A percentile compares a stretch with the other conserved stretches of the same genome.
phyloP scores from a whole-genome alignment of 352 stramenopile species.

The Phytophthora rubi region DNA sequence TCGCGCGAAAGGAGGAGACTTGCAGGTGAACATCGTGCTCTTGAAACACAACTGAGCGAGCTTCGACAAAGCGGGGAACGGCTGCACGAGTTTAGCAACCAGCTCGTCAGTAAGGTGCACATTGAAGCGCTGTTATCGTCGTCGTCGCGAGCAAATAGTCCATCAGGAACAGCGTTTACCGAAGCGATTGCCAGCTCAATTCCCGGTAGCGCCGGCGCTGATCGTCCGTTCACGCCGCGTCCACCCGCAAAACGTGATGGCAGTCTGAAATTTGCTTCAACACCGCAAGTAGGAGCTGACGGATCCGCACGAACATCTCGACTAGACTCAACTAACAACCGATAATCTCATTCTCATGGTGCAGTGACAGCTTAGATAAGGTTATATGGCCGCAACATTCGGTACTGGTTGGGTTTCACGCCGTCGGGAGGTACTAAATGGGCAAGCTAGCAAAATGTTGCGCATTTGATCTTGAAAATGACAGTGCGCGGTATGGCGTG shows the following conservation, averaged over 20 bases:
- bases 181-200: neutral
- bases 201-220: slow-evolving; percentile 14
- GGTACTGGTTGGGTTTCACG: neutral
- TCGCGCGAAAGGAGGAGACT: slow-evolving; percentile 40
- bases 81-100: slow-evolving; percentile 72
- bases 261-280: slow-evolving; percentile 9
- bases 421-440: slow-evolving; percentile 10
- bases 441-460: slow-evolving; percentile 24
- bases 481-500: neutral
- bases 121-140: slow-evolving; percentile 43
- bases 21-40: slow-evolving; percentile 38
- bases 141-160: neutral
- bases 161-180: neutral
- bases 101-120: slow-evolving; percentile 62
- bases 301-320: slow-evolving; percentile 6
- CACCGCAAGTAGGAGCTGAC: neutral
- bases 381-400: slow-evolving; percentile 21
- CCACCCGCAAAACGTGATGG: slow-evolving; percentile 18
- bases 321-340: neutral
- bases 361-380: slow-evolving; percentile 39
- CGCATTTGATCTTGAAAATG: slow-evolving; percentile 1
- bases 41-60: slow-evolving; percentile 51
- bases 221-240: slow-evolving; percentile 23
- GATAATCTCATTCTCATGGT: slow-evolving; percentile 1
- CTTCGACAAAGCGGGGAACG: slow-evolving; percentile 42